Base-by-base conservation (phyloP, 805 yeast genomes). In the Metschnikowia koreensis region DNA sequence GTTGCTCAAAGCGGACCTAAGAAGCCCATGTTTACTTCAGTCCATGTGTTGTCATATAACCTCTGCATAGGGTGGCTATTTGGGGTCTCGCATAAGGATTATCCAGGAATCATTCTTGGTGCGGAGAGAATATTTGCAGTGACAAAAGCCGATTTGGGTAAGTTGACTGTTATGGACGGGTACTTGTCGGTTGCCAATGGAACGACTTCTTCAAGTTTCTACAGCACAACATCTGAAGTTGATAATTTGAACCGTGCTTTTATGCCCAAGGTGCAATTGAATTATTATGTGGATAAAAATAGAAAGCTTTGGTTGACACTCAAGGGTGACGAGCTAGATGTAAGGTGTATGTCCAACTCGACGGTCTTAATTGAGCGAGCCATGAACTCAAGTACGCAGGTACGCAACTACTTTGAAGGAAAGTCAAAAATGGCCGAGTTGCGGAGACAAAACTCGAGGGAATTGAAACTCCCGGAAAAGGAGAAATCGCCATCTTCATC, bases 41-140 rank as follows among this genome's bases (percentile, higher is more conserved):
- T 86, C 31, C 86, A 81, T 44, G 73, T 86, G 26, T 64, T 83
- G 6, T 80, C 89, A 0, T 79, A 83, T 57, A 81, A 86, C 56
- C 74, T 87, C 53, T 87, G 96, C 55, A 53, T 87, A 34, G 96
- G 97, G 0, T 89, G 96, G 91, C 64, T 87, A 4, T 87, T 86
- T 62, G 83, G 80, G n/a, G 66, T 65, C 6, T 63, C 65, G 1
- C 54, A 62, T 1, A 76, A 75, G 22, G 71, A 68, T 31, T 75
- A 71, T 48, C 90, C 90, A 0, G 97, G 97, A 10, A 62, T 89
- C n/a, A 83, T 87, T 38, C 54, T 83, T 31, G 97, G 97, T 0
- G 89, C 87, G 50, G 89, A 88, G 56, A 71, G 84, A 15, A 80
- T 89, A 17, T 87, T 84, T 55, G 82, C 89, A 1, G 80, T 83